Base-by-base conservation (phyloP, 1,284 basidiomycete species). In the Golubevia sp. region DNA sequence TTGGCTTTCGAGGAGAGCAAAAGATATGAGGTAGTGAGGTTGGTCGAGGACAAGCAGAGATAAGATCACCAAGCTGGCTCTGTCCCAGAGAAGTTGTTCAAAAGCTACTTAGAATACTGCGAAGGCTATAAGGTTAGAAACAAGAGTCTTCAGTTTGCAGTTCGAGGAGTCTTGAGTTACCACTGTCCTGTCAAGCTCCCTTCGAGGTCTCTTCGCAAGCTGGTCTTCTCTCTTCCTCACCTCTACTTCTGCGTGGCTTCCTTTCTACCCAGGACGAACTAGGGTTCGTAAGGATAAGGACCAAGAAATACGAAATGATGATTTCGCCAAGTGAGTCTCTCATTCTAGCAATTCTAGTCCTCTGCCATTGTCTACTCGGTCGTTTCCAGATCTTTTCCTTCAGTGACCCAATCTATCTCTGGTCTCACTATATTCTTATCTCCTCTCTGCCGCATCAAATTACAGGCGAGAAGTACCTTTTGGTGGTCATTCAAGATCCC, bases 291-390 rank as follows among this genome's bases (percentile, higher is more conserved):
- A 63, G 79, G 8, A 64, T 82, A 23, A 66, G 79, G 20, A 81
- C 74, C 21, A 73, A 67, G 27, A 70, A 70, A 55, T 77, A 76
- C 63, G 79, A 82, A 51, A 74, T 82, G 58, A 74, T 82, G 57
- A 71, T 82, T 49, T 73, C 77, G 25, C 79, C 79, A 18, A 77
- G 74, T 66, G 66, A 64, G 52, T 59, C 8, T 23, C 25, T 21
- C 7, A 2, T 24, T 23, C n/a, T n/a, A 21, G 49, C n/a, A n/a
- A n/a, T n/a, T n/a, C n/a, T n/a, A n/a, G n/a, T n/a, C n/a, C n/a
- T n/a, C n/a, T n/a, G 8, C 7, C 30, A 34, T 34, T 34, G 30
- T 34, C 30, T 3, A 34, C 4, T 34, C 11, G 30, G 11, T 34
- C 5, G 4, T 34, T 11, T 34, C 11, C 11, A 34, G 30, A 34